Percentiles rank a stretch among this genome's conserved stretches.
These are phyloP conservation scores for Leptodermis oblonga DNA, from an alignment of 257 asterid genomes.

Conservation along the genomic window DNA sequence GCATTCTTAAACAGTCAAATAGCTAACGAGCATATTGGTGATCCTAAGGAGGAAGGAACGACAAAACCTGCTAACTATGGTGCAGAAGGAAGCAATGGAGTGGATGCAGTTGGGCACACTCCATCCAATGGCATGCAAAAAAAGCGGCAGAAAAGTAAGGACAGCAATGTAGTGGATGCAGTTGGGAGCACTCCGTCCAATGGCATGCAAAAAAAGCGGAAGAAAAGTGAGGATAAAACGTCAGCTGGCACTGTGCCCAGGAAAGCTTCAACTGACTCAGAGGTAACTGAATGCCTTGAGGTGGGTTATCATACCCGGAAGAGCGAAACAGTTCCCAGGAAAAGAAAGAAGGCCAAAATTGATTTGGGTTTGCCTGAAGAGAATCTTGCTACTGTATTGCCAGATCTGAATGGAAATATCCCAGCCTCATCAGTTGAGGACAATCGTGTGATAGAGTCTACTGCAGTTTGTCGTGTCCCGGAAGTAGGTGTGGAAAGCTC, in stretches of 20 bases:
- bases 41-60: background rate
- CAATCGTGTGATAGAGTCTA: constrained; percentile 31
- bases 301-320: constrained; percentile 19
- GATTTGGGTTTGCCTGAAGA: constrained; percentile 20
- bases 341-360: constrained; percentile 25
- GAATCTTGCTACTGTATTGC: constrained; percentile 25
- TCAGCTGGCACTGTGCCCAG: constrained; percentile 17
- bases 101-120: constrained; percentile 5
- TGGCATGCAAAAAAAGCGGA: constrained; percentile 24
- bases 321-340: constrained; percentile 22
- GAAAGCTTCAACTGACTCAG: constrained; percentile 6
- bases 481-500: constrained; percentile 9
- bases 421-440: constrained; percentile 28
- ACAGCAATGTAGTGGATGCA: too few relatives aligned
- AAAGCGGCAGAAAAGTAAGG: constrained; percentile 35
- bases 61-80: background rate
- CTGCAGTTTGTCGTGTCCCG: constrained; percentile 20
- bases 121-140: constrained; percentile 13
- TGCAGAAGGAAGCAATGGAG: constrained; percentile 13
- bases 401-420: constrained; percentile 41
- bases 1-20: constrained; percentile 40
- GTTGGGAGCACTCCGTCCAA: background rate
- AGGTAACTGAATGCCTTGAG: constrained; percentile 29
- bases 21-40: constrained; percentile 18
- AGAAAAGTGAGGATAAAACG: constrained; percentile 29